Evolutionary conservation across 495 filamentous ascomycete genomes (phyloP).

Genomic region (Hamigera avellanea): DNA sequence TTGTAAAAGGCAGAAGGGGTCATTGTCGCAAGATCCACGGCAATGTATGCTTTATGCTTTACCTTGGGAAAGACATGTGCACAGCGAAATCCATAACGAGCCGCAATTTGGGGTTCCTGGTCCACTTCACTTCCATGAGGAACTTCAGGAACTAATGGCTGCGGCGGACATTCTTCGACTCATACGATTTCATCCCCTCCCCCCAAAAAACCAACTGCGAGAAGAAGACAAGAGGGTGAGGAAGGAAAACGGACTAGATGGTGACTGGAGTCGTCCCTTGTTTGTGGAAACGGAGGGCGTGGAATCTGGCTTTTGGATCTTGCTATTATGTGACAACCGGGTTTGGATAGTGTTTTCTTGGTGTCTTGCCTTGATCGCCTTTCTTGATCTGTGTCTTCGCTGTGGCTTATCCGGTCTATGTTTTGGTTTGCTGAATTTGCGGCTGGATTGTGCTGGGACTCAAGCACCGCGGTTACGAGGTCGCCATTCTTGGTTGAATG

Average conservation of each 20-base stretch:
- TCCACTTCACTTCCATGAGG: conserved; percentile 35
- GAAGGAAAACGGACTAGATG: background rate
- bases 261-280: background rate
- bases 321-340: too few species aligned
- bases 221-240: background rate
- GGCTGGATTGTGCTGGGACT: conserved; percentile 1
- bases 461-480: conserved; percentile 25
- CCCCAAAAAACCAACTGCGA: background rate
- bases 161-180: conserved; percentile 20
- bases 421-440: background rate
- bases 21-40: conserved; percentile 11
- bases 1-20: conserved; percentile 12
- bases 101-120: conserved; percentile 35
- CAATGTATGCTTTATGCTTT: background rate
- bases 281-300: conserved; percentile 3
- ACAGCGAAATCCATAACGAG: conserved; percentile 10
- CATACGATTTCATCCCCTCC: too few species aligned
- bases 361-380: too few species aligned
- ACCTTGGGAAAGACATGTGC: conserved; percentile 15
- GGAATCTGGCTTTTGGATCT: conserved; percentile 9
- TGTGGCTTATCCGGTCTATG: background rate
- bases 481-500: conserved; percentile 25
- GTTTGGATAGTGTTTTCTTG: too few species aligned
- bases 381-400: too few species aligned
- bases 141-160: conserved; percentile 37